Conservation (phyloP, 345 rosid genomes). For the Odontarrhena argentea region DNA sequence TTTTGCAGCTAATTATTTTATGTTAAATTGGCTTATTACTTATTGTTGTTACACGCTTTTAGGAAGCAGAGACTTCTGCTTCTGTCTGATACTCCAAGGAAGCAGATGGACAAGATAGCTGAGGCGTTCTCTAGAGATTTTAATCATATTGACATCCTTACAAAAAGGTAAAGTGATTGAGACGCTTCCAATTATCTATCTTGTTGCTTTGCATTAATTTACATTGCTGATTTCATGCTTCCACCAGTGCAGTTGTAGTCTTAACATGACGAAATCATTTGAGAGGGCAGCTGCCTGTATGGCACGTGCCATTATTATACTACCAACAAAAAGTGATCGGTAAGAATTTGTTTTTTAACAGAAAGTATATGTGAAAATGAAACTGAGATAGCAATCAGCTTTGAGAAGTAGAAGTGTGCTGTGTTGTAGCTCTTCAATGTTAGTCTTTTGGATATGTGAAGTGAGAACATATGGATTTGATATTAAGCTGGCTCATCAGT, state of each 20-base stretch:
- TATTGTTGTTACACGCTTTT: constrained; percentile 33
- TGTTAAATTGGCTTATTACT: constrained; percentile 22
- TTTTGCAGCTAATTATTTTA: background rate
- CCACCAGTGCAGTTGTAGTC: constrained; percentile 80
- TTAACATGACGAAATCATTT: constrained; percentile 84
- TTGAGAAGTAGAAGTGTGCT: background rate
- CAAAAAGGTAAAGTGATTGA: constrained; percentile 65
- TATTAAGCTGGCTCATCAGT: background rate
- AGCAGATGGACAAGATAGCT: constrained; percentile 85
- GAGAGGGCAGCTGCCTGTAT: constrained; percentile 84
- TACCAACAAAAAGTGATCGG: constrained; percentile 85
- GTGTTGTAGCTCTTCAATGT: background rate
- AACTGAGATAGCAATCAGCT: constrained; percentile 6
- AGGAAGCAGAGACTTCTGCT: constrained; percentile 97
- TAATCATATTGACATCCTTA: constrained; percentile 80
- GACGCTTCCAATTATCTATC: background rate
- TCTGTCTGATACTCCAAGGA: constrained; percentile 95
- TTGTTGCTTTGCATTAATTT: constrained; percentile 2
- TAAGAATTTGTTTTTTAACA: constrained; percentile 37
- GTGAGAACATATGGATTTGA: background rate
- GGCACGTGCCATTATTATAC: constrained; percentile 89
- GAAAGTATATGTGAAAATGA: constrained; percentile 11
- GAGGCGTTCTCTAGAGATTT: constrained; percentile 77
- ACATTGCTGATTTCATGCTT: constrained; percentile 34
- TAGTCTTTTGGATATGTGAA: background rate